phyloP scores from a whole-genome alignment of 768 basidiomycete genomes.

The Podaxis sp. region DNA sequence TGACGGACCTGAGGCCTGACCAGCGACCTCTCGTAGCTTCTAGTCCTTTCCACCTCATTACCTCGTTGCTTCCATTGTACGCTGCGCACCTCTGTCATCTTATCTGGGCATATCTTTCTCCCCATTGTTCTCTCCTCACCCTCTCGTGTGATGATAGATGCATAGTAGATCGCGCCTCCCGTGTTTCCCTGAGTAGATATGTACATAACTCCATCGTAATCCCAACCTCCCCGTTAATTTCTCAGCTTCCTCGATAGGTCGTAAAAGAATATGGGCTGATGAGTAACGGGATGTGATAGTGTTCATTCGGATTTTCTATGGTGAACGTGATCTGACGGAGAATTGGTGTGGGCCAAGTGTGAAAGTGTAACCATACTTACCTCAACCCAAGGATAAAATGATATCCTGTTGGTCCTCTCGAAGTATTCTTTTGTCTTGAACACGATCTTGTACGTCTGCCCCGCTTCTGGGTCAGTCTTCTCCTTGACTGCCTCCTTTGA shows the following conservation, averaged over 20 bases:
- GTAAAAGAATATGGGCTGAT: conserved; percentile 92
- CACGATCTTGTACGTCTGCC: conserved; percentile 75
- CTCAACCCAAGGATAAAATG: conserved; percentile 93
- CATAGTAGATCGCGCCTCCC: conserved; percentile 30
- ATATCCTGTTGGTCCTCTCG: conserved; percentile 54
- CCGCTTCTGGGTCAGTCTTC: conserved; percentile 48
- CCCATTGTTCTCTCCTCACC: conserved; percentile 28
- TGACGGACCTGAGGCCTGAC: conserved; percentile 24
- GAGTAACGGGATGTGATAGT: conserved; percentile 90
- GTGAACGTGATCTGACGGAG: conserved; percentile 70
- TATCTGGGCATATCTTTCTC: conserved; percentile 29
- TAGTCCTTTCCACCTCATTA: conserved; percentile 21
- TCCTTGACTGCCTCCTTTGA: conserved; percentile 44
- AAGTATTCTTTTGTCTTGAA: conserved; percentile 88
- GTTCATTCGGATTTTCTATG: conserved; percentile 70
- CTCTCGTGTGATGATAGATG: conserved; percentile 30
- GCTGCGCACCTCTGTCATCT: conserved; percentile 25
- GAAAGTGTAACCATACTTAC: conserved; percentile 38
- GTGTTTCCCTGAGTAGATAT: conserved; percentile 16
- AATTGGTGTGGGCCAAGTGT: conserved; percentile 8
- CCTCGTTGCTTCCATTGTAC: conserved; percentile 25
- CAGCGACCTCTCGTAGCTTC: conserved; percentile 15
- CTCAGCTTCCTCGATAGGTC: conserved; percentile 87
- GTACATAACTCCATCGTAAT: conserved; percentile 11
- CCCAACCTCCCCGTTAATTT: background rate